Evolutionary conservation across 352 stramenopile species (phyloP).

Genomic region (Aphanomyces invadans): DNA sequence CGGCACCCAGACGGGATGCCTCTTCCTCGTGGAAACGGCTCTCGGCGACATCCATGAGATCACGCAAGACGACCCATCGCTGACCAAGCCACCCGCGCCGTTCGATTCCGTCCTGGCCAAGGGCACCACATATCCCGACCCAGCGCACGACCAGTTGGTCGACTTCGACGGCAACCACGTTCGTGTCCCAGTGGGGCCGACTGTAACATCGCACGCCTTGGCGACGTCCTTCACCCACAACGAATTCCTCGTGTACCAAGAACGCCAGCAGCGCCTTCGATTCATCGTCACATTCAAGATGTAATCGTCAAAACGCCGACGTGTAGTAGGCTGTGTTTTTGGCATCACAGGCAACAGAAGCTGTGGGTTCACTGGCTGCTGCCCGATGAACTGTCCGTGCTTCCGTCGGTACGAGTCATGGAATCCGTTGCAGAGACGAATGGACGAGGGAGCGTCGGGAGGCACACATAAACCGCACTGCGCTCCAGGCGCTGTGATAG

Average conservation of each 20-base stretch:
- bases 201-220: background rate
- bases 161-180: conserved; percentile 27
- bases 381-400: too few species aligned
- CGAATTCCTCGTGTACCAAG: conserved; percentile 33
- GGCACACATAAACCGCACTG: too few species aligned
- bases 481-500: too few species aligned
- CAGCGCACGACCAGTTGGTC: conserved; percentile 23
- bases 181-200: background rate
- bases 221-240: conserved; percentile 32
- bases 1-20: conserved; percentile 24
- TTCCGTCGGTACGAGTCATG: too few species aligned
- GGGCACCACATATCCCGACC: conserved; percentile 26
- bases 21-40: conserved; percentile 34
- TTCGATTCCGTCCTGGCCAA: conserved; percentile 33
- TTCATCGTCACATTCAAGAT: conserved; percentile 32
- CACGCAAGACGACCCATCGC: conserved; percentile 25
- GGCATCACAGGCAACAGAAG: background rate
- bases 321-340: background rate
- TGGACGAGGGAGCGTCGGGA: too few species aligned
- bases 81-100: conserved; percentile 26
- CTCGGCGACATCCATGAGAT: conserved; percentile 33
- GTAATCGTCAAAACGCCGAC: conserved; percentile 10
- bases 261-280: conserved; percentile 32
- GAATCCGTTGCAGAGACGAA: too few species aligned
- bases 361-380: background rate